Evolutionary conservation across 306 rosid genomes (phyloP).

Genomic region (Castanea sativa): DNA sequence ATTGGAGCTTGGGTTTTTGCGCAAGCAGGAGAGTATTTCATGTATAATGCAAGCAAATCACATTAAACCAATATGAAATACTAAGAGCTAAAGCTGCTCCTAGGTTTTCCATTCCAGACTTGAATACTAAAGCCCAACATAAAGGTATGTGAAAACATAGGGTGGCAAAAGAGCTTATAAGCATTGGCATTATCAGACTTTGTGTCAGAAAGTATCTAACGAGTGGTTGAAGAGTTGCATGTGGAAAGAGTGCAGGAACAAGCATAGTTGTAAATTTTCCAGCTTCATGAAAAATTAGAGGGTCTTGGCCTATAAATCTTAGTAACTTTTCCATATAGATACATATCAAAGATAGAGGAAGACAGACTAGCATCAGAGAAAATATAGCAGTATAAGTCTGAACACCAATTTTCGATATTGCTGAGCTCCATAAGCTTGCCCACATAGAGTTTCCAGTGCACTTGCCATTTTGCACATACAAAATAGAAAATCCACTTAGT

Average conservation of each 20-base stretch:
- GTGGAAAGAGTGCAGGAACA: conserved; percentile 67
- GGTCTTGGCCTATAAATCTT: conserved; percentile 66
- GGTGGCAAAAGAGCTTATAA: conserved; percentile 39
- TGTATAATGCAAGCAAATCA: conserved; percentile 47
- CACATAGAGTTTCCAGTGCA: conserved; percentile 55
- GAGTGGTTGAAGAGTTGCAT: conserved; percentile 59
- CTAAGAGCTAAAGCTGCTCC: conserved; percentile 79
- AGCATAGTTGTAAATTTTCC: conserved; percentile 60
- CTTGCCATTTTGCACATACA: conserved; percentile 33
- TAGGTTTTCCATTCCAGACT: conserved; percentile 37
- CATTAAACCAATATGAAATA: conserved; percentile 67
- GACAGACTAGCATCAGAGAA: conserved; percentile 48
- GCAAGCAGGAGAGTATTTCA: conserved; percentile 51
- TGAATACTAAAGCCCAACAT: conserved; percentile 72
- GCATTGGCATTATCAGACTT: conserved; percentile 60
- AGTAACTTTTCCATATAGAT: conserved; percentile 53
- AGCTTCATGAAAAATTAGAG: conserved; percentile 65
- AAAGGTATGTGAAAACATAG: conserved; percentile 49
- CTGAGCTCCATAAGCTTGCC: conserved; percentile 62
- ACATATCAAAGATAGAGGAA: conserved; percentile 65
- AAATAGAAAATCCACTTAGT: neutral
- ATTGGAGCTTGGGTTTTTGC: conserved; percentile 46
- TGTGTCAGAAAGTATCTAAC: conserved; percentile 66
- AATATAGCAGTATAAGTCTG: conserved; percentile 59
- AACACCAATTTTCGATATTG: conserved; percentile 44